Evolutionary conservation across 1,284 basidiomycete genomes (phyloP).

Genomic region (Lignosus rhinocerotis): DNA sequence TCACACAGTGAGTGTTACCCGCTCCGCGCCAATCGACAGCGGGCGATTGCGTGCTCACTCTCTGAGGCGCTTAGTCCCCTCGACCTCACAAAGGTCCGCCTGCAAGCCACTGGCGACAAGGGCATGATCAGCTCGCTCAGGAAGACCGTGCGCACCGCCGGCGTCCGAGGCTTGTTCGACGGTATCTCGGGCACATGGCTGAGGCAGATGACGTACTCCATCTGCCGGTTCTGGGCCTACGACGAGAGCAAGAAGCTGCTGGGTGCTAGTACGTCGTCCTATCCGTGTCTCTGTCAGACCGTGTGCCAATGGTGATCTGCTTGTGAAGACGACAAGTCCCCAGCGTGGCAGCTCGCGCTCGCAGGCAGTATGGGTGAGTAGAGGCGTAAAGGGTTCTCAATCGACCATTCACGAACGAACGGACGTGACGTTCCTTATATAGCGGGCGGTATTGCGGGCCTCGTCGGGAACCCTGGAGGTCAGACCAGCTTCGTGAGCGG

Average conservation of each 20-base stretch:
- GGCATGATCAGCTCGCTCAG: conserved; percentile 78
- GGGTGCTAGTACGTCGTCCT: conserved; percentile 50
- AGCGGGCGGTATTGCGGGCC: conserved; percentile 82
- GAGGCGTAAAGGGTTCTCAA: background rate
- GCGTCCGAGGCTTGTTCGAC: conserved; percentile 77
- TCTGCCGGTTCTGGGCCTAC: conserved; percentile 93
- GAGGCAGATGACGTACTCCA: conserved; percentile 91
- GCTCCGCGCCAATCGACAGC: conserved; percentile 6
- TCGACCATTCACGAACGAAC: conserved; percentile 10
- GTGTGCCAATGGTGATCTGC: background rate
- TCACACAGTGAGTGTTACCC: conserved; percentile 63
- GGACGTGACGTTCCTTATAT: conserved; percentile 6
- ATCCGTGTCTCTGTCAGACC: background rate
- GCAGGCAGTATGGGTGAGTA: conserved; percentile 81
- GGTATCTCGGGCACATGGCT: conserved; percentile 89
- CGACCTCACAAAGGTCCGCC: conserved; percentile 85
- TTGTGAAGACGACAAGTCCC: conserved; percentile 52
- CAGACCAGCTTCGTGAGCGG: conserved; percentile 24
- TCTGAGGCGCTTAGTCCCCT: conserved; percentile 55
- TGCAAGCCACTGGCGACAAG: conserved; percentile 87
- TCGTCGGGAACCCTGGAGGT: conserved; percentile 89
- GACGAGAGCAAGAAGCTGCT: conserved; percentile 86
- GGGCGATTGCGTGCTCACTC: background rate
- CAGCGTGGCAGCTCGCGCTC: conserved; percentile 78
- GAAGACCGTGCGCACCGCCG: conserved; percentile 76